Evolutionary conservation across 768 basidiomycete species (phyloP), one percentile per base, ranked within the genome.

Genomic region (Rhodocollybia butyracea): DNA sequence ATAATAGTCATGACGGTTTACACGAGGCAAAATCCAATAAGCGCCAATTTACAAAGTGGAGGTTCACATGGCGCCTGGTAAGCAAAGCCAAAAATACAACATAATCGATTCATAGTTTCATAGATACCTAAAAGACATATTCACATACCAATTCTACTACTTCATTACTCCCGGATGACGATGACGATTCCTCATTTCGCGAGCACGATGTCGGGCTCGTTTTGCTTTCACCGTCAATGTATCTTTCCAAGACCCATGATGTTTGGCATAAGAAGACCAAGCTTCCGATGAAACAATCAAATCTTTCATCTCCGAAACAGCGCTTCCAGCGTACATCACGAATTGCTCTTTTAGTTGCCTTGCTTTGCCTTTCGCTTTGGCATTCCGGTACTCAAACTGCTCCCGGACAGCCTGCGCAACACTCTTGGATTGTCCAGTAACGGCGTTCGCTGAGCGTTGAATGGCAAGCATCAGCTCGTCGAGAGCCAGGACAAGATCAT

Each of bases 401-500:
- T 80, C 78, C 40, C 70, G 75, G 10, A 82, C 60, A 8, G 70
- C 68, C 43, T 70, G 70, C 5, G 75, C 77, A 45, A 69, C 81
- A 62, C 72, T 78, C 71, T 75, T 76, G 17, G 80, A 80, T 40
- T 78, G 73, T 46, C 74, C 69, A 38, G 84, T 67, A 50, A 80
- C 67, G 22, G 61, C 60, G 32, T 75, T 67, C 12, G 78, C 79
- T 57, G 85, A 83, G 48, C 70, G 72, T 11, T 74, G 75, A 51
- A 86, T 77, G 40, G 76, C 77, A 30, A 67, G 70, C 57, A 78
- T 68, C 32, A 88, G 74, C 0, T 76, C 81, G 59, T 88, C 85
- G 29, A 88, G 72, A 3, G 82, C 83, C 24, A 80, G 79, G 31
- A 81, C 64, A 19, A 87, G 70, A 59, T 86, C 85, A 21, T 76